A percentile compares a stretch with the other conserved stretches of the same genome.
These are phyloP conservation scores for Quercus robur DNA, from an alignment of 306 rosid species.

Conservation along the genomic window DNA sequence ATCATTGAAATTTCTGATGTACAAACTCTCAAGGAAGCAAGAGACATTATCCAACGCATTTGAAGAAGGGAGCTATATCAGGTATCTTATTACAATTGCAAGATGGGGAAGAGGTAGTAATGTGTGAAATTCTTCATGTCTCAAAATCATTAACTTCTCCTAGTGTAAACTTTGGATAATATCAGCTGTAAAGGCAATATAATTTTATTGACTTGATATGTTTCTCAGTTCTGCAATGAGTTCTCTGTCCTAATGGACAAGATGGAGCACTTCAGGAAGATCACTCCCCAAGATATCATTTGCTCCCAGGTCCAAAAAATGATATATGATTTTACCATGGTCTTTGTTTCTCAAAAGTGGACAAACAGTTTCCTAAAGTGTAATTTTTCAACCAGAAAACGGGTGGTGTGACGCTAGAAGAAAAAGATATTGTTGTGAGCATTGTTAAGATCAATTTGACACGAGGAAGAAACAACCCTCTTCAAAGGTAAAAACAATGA, in stretches of 20 bases:
- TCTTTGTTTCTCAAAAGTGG: neutral
- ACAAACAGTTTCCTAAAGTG: neutral
- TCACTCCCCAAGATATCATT: slow-evolving; percentile 78
- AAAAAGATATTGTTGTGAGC: neutral
- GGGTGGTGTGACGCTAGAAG: slow-evolving; percentile 28
- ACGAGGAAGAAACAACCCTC: slow-evolving; percentile 70
- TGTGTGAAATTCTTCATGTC: neutral
- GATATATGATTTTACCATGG: neutral
- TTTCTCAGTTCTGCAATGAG: slow-evolving; percentile 78
- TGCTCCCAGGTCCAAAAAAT: slow-evolving; percentile 68
- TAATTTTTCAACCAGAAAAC: slow-evolving; percentile 34
- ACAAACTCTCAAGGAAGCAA: slow-evolving; percentile 38
- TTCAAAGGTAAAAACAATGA: slow-evolving; percentile 48
- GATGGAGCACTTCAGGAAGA: slow-evolving; percentile 49
- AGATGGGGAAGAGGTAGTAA: neutral
- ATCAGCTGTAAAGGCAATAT: neutral
- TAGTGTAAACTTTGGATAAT: neutral
- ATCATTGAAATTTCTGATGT: slow-evolving; percentile 38
- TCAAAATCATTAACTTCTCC: neutral
- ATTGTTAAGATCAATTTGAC: slow-evolving; percentile 64
- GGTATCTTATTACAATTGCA: slow-evolving; percentile 32
- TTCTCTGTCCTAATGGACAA: slow-evolving; percentile 77
- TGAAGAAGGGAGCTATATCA: slow-evolving; percentile 80
- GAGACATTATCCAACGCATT: slow-evolving; percentile 66
- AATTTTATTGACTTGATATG: neutral